Base-by-base conservation (phyloP, 2,329 filamentous ascomycete genomes). In the Coniosporium tulheliwenetii region DNA sequence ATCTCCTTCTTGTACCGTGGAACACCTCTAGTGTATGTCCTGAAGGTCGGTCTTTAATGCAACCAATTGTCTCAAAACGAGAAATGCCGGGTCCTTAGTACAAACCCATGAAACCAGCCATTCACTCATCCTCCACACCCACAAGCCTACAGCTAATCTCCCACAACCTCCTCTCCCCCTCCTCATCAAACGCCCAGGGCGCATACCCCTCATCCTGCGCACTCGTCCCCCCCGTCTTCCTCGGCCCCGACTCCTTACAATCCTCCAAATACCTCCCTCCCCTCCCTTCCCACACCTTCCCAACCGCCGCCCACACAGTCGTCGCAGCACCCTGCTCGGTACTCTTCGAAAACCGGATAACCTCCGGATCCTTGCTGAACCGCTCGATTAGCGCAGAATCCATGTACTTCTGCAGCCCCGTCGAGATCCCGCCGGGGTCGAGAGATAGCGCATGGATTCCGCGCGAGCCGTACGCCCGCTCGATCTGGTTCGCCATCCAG, bases 401-500 rank as follows among this genome's bases (percentile, higher is more conserved):
- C 1, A 56, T 38, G 48, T 57, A 45, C 32, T 47, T 45, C 41
- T 52, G 47, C 36, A 65, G 47, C 19, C 54, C 57, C 1, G 53
- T 58, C 40, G 43, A 32, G 41, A 65, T 69, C 3, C 59, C 55
- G 8, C 71, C 70, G 0, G 70, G 71, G 41, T 71, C 64, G 5
- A 71, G 41, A 14, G 58, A 59, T 12, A 56, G 50, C 0, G 59
- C 67, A 40, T 69, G 67, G 0, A 75, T 45, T 8, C 65, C 62
- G 3, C 54, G 48, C 0, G 50, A 19, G 2, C 63, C 66, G 45
- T 70, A 73, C 0, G 59, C 59, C 1, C 69, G 59, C 30, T 73
- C 69, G 19, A 74, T 59, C 42, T 71, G 60, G 43, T 66, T 70
- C 3, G 69, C 64, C 40, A 68, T 64, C 45, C 62, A 68, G 13